Evolutionary conservation across 345 rosid species (phyloP), one percentile per base, ranked within the genome.

Genomic region (Euphorbia lathyris): DNA sequence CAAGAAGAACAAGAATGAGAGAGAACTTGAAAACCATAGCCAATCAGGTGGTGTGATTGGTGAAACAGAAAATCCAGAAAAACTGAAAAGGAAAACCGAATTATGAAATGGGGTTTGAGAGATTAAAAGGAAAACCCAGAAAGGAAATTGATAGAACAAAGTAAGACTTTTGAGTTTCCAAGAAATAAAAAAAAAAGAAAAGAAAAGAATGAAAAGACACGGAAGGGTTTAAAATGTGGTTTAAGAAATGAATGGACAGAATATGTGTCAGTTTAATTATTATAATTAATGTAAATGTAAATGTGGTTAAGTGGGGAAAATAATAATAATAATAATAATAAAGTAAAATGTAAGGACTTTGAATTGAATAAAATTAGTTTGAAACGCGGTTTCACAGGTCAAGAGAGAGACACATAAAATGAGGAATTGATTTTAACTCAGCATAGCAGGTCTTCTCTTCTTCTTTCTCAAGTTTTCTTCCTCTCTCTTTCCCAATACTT

Each of bases 11-110:
- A 36, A 83, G 45, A 77, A 74, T 14, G 29, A 78, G 30, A 74
- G 74, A 68, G 38, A 66, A 63, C 76, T 77, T 82, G 71, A 80
- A 73, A 48, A 83, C 70, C 96, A 93, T 93, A 74, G 68, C 81
- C 76, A 75, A 65, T 45, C 42, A 11, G 72, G 66, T 52, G 69
- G 50, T 73, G 66, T 52, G 69, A 48, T 73, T 58, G 66, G 45
- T 67, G 53, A 65, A 67, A 40, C 32, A 79, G 20, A 68, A 66
- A 59, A 76, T 63, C 74, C 71, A 48, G 58, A 45, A 11, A 63
- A 72, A 59, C 55, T 42, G 58, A 6, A 48, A 62, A 74, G 63
- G 50, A 1, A 51, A 57, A 12, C 7, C 4, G 38, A 34, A 34
- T 45, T 45, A 45, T 12, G 17, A 45, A 45, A 45, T 10, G 51